Evolutionary conservation across 176 grass and related monocot species (phyloP).

Genomic region (Carex parvula): DNA sequence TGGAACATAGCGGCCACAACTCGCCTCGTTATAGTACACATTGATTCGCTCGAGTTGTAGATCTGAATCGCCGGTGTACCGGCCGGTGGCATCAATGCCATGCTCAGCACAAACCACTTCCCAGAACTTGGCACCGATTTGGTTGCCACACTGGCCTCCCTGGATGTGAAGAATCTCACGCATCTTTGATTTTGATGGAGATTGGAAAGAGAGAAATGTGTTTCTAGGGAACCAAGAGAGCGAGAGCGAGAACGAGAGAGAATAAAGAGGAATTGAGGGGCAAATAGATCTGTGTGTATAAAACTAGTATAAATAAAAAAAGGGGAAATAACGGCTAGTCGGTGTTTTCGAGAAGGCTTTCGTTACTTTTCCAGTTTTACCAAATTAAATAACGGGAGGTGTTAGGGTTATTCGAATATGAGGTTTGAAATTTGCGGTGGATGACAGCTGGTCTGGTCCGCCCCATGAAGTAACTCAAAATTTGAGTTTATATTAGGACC

Average conservation of each 20-base stretch:
- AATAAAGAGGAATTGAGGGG: not conserved
- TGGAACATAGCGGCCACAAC: constrained; percentile 50
- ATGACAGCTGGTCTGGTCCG: not conserved
- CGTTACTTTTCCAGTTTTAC: not conserved
- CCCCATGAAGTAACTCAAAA: no score
- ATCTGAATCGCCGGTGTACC: constrained; percentile 57
- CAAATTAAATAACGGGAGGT: constrained; percentile 5
- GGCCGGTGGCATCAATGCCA: constrained; percentile 73
- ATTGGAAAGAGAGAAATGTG: not conserved
- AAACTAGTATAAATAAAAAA: constrained; percentile 17
- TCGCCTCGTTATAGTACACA: constrained; percentile 95
- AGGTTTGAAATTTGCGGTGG: constrained; percentile 11
- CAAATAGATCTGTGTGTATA: not conserved
- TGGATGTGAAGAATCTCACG: constrained; percentile 95
- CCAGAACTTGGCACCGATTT: constrained; percentile 98
- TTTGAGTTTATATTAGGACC: no score
- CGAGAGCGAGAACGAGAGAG: constrained; percentile 1
- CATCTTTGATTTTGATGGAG: constrained; percentile 34
- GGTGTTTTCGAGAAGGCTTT: not conserved
- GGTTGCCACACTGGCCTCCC: constrained; percentile 91
- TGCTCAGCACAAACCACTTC: constrained; percentile 92
- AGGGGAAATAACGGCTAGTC: not conserved
- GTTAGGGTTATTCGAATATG: not conserved
- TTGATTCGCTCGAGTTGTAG: constrained; percentile 93
- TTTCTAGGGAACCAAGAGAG: not conserved